These are phyloP conservation scores for Rosa multiflora DNA, from an alignment of 306 rosid genomes.

Conservation along the genomic window DNA sequence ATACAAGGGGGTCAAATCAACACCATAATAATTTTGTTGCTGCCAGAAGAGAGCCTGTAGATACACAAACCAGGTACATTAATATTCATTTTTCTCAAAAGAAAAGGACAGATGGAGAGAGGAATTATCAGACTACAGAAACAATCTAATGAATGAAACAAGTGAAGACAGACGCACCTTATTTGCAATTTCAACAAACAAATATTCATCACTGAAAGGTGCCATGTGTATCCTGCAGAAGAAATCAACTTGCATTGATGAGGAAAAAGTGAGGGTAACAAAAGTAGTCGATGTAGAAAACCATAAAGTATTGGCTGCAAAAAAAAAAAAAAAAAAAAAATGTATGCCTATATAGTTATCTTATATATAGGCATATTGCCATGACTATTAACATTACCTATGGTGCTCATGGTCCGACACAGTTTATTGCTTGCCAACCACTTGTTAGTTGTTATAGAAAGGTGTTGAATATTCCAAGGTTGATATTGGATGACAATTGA, in stretches of 20 bases:
- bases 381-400: neutral
- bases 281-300: neutral
- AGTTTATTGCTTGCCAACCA: neutral
- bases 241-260: constrained; percentile 42
- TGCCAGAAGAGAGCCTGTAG: constrained; percentile 94
- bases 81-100: neutral
- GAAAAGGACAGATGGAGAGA: neutral
- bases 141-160: neutral
- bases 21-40: constrained; percentile 92
- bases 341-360: neutral
- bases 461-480: neutral
- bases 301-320: neutral
- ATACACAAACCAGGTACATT: constrained; percentile 12
- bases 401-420: neutral
- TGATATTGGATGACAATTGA: neutral
- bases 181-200: constrained; percentile 91
- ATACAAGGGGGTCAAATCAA: constrained; percentile 84
- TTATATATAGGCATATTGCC: neutral
- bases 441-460: neutral
- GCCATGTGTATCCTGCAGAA: constrained; percentile 97
- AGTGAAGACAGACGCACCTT: constrained; percentile 55
- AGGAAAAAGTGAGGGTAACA: constrained; percentile 21
- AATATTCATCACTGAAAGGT: constrained; percentile 96
- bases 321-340: neutral
- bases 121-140: neutral